A percentile compares a stretch with the other conserved stretches of the same genome.
Conservation (phyloP, 352 stramenopile genomes). For the Phytopythium litorale region DNA sequence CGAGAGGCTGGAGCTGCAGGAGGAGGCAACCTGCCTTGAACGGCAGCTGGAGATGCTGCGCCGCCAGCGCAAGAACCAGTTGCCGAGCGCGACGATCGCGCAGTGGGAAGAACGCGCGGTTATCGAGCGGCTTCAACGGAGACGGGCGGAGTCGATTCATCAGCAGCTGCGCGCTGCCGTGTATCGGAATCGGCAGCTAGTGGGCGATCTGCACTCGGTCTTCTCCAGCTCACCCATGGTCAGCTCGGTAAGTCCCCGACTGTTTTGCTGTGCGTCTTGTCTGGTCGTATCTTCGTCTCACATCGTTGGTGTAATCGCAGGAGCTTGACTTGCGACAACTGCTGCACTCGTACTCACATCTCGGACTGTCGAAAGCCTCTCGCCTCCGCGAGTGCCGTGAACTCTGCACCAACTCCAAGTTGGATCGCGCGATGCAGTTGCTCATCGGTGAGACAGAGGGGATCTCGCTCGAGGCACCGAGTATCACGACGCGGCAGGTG, state of each 20-base stretch:
- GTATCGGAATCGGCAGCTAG: constrained; percentile 10
- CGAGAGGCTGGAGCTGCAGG: constrained; percentile 16
- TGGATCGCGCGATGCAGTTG: constrained; percentile 37
- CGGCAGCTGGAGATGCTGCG: constrained; percentile 15
- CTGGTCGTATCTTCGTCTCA: too few species aligned
- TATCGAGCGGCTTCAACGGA: constrained; percentile 13
- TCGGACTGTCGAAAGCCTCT: constrained; percentile 22
- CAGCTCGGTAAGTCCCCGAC: constrained; percentile 1
- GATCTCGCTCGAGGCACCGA: constrained; percentile 17
- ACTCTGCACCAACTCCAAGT: constrained; percentile 25
- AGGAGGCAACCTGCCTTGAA: constrained; percentile 17
- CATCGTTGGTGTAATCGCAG: too few species aligned
- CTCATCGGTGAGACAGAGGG: constrained; percentile 39
- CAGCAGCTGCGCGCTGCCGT: constrained; percentile 18
- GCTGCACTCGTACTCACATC: constrained; percentile 37
- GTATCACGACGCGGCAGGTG: constrained; percentile 32
- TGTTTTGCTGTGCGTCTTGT: too few species aligned
- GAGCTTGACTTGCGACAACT: constrained; percentile 39
- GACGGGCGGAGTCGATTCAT: constrained; percentile 15
- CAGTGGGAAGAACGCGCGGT: constrained; percentile 26
- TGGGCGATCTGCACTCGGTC: constrained; percentile 16
- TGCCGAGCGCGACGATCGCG: background rate
- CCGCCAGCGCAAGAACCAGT: constrained; percentile 4
- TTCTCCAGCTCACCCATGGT: constrained; percentile 18
- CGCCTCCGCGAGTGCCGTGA: constrained; percentile 28